phyloP scores from a whole-genome alignment of 495 filamentous ascomycete species.

The Annulohypoxylon maeteangense region DNA sequence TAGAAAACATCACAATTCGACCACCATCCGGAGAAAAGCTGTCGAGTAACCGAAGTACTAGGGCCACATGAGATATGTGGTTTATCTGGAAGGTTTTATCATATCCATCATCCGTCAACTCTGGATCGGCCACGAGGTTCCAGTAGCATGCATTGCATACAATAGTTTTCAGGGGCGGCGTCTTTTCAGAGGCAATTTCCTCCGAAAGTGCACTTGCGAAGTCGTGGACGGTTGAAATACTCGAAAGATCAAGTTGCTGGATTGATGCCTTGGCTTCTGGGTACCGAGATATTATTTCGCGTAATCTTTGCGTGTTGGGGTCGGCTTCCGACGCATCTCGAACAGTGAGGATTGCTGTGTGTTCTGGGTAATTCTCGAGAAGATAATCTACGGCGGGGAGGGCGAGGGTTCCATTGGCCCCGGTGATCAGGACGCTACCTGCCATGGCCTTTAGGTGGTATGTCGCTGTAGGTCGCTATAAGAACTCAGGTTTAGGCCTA shows the following conservation, averaged over 20 bases:
- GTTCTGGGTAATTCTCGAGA: slow-evolving; percentile 50
- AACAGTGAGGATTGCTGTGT: slow-evolving; percentile 56
- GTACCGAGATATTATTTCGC: slow-evolving; percentile 47
- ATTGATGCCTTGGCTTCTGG: slow-evolving; percentile 45
- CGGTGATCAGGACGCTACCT: slow-evolving; percentile 60
- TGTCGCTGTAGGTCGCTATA: not conserved
- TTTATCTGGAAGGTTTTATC: slow-evolving; percentile 59
- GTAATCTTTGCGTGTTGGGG: slow-evolving; percentile 55
- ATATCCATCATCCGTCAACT: slow-evolving; percentile 54
- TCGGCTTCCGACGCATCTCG: slow-evolving; percentile 53
- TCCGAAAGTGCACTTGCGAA: slow-evolving; percentile 46
- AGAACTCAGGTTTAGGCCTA: not conserved
- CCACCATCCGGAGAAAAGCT: slow-evolving; percentile 49
- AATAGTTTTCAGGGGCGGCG: slow-evolving; percentile 51
- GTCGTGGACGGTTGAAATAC: slow-evolving; percentile 46
- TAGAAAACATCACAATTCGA: slow-evolving; percentile 55
- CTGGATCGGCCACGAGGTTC: slow-evolving; percentile 50
- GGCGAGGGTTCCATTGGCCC: slow-evolving; percentile 61
- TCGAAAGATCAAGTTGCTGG: slow-evolving; percentile 54
- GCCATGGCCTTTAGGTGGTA: slow-evolving; percentile 10
- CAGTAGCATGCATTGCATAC: slow-evolving; percentile 61
- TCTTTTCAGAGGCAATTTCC: slow-evolving; percentile 45
- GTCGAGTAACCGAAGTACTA: slow-evolving; percentile 55
- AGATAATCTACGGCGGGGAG: slow-evolving; percentile 56
- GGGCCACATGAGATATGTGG: slow-evolving; percentile 55